Evolutionary conservation across 768 basidiomycete genomes (phyloP), one percentile per base, ranked within the genome.

Genomic region (Lactifluus volemus): DNA sequence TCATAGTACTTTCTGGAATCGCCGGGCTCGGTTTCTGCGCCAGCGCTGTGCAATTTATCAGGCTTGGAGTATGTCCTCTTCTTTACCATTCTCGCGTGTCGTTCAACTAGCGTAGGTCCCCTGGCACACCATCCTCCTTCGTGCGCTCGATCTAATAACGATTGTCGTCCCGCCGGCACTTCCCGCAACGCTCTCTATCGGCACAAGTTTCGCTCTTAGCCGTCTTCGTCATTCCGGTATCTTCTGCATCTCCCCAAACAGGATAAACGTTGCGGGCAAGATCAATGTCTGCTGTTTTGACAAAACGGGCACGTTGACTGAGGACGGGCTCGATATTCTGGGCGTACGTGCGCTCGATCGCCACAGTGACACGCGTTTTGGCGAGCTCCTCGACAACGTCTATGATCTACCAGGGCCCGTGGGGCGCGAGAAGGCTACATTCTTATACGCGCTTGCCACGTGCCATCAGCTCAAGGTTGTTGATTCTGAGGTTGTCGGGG

Each of bases 201-300:
- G 97, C 2, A 98, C 94, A 3, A 92, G 92, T 68, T 98, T 99
- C 68, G 90, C 97, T 36, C 89, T 98, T 59, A 77, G 81, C 34
- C 85, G 97, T 56, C 81, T 99, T 17, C 87, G 93, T 53, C 92
- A 89, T 70, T 75, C 78, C 30, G 91, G 89, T 12, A 89, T 99
- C 57, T 98, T 89, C 76, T 99, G 97, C 72, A 98, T 98, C 63
- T 93, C 97, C 0, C 97, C 97, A 0, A 94, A 86, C 66, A 79
- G 97, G 50, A 89, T 99, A 68, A 99, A 99, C 68, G 83, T 99
- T 49, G 92, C 85, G 1, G 97, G 97, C 10, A 95, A 97, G 75
- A 79, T 98, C 74, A 98, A 98, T 65, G 88, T 98, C 10, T 93
- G 93, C 68, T 98, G 95, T 70, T 99, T 99, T 68, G 97, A 99